Base-by-base conservation (phyloP, 2,329 filamentous ascomycete species). In the Diaporthe citriasiana region DNA sequence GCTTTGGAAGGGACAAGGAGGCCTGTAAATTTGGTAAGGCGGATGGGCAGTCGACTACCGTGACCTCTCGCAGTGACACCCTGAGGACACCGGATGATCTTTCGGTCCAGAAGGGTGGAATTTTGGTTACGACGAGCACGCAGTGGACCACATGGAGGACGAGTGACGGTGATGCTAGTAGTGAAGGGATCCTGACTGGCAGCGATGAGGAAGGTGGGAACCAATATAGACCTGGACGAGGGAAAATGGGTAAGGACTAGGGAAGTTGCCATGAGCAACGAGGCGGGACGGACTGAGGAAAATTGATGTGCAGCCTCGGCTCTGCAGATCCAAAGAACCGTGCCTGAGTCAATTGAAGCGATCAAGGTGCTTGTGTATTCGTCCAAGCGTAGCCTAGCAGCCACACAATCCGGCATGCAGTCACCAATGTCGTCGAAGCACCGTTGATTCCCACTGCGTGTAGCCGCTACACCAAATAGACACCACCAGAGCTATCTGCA, bases 71-170 rank as follows among this genome's bases (percentile, higher is more conserved):
- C 33, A 53, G 47, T 15, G 47, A 68, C 27, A 53, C n/a, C 2
- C 33, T 68, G 47, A 71, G 27, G 56, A 51, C 19, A 27, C 56
- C 63, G n/a, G 63, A 53, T 22, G 45, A 27, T 6, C n/a, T 27
- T 19, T 33, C 33, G 30, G 25, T 57, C 19, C 74, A 72, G 22
- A 35, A 53, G 25, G 74, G 70, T 5, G 56, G 69, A 8, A 75
- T 75, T 5, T 40, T 74, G 55, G 74, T 75, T 33, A 74, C 72
- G 10, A 75, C 47, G 10, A 74, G 72, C 30, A 71, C 71, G 7
- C 63, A 72, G 19, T 30, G 73, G 56, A 53, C 69, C 45, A 72
- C 69, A 60, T 57, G 63, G 19, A 73, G 55, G 68, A 66, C 72
- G 17, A 66, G 63, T 40, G 68, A 65, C 12, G 55, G 47, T 30